These are phyloP conservation scores for Ganoderma sinense DNA, from an alignment of 1,284 basidiomycete genomes.

Conservation along the genomic window DNA sequence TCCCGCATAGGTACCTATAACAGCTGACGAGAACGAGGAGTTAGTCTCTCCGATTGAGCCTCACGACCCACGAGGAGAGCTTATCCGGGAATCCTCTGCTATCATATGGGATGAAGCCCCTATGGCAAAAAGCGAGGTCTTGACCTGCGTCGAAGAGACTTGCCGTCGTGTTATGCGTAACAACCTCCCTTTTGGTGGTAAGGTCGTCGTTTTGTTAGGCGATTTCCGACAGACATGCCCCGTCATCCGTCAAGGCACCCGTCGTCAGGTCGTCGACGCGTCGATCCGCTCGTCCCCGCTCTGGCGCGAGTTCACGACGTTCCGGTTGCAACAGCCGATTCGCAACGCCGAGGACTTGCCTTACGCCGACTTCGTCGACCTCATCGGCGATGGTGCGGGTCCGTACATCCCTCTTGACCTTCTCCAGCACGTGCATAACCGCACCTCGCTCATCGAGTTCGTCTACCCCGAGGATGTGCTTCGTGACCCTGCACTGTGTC, in stretches of 20 bases:
- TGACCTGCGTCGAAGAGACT: constrained; percentile 45
- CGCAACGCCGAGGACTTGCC: constrained; percentile 46
- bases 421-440: constrained; percentile 28
- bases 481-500: constrained; percentile 36
- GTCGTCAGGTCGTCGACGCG: constrained; percentile 40
- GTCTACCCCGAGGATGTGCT: constrained; percentile 44
- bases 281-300: constrained; percentile 47
- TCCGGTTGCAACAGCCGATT: constrained; percentile 42
- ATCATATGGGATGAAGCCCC: constrained; percentile 51
- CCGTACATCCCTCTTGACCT: constrained; percentile 37
- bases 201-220: constrained; percentile 44
- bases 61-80: constrained; percentile 39
- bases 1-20: constrained; percentile 41
- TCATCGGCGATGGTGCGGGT: constrained; percentile 46
- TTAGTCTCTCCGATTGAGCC: constrained; percentile 40
- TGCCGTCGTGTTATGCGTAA: constrained; percentile 9
- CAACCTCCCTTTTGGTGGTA: constrained; percentile 46
- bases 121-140: constrained; percentile 46
- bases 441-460: constrained; percentile 42
- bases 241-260: constrained; percentile 41
- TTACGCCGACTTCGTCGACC: constrained; percentile 47
- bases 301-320: constrained; percentile 40
- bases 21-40: constrained; percentile 40
- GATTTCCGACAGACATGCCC: constrained; percentile 51
- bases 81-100: constrained; percentile 39